Evolutionary conservation across 169 alveolate species (phyloP).

Genomic region (Plasmodium cynomolgi): DNA sequence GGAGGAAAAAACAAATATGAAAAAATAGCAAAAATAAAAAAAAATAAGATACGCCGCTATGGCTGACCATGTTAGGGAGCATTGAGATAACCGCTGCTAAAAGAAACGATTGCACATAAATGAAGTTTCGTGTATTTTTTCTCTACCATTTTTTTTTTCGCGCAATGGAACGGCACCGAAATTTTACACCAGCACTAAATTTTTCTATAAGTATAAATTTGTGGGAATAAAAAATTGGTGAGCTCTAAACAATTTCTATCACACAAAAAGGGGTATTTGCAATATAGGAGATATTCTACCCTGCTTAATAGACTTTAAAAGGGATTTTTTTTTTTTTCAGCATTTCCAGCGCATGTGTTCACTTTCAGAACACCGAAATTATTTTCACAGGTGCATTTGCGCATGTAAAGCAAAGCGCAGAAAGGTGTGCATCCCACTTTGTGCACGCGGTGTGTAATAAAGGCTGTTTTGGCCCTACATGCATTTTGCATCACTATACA

Average conservation of each 20-base stretch:
- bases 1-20: neutral
- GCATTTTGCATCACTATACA: neutral
- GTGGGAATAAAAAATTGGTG: neutral
- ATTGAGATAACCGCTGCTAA: neutral
- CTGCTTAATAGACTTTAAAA: neutral
- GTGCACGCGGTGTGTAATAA: neutral
- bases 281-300: neutral
- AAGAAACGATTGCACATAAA: neutral
- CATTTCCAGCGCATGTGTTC: neutral
- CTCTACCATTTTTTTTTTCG: neutral
- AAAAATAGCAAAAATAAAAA: neutral
- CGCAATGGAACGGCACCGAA: neutral
- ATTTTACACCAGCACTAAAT: neutral
- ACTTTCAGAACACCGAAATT: neutral
- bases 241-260: neutral
- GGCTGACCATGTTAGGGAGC: neutral
- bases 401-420: neutral
- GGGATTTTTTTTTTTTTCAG: neutral
- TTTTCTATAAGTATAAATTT: neutral
- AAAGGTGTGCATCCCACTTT: neutral
- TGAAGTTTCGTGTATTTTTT: neutral
- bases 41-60: neutral
- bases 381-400: neutral
- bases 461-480: neutral
- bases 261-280: neutral